These are phyloP conservation scores for Flaveria ramosissima DNA, from an alignment of 129 eudicot genomes.

Conservation along the genomic window DNA sequence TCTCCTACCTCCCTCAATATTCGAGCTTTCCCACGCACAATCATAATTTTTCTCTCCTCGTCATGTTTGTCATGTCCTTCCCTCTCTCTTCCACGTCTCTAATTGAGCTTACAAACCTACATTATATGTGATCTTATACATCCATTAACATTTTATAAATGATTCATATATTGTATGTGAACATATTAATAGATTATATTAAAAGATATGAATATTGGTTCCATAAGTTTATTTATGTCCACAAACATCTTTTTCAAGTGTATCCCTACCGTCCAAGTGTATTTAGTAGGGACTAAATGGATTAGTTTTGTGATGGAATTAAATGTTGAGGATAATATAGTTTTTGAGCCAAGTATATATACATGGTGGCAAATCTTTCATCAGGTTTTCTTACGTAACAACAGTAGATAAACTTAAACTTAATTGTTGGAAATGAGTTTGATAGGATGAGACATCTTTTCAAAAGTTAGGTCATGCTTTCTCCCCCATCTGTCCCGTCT, in stretches of 20 bases:
- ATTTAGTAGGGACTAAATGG: slow-evolving; percentile 16
- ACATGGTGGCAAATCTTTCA: slow-evolving; percentile 41
- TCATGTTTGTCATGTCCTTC: too few species aligned
- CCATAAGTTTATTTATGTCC: slow-evolving; percentile 23
- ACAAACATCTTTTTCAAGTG: slow-evolving; percentile 33
- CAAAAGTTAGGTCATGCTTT: slow-evolving; percentile 33
- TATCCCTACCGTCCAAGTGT: slow-evolving; percentile 27
- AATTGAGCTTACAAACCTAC: too few species aligned
- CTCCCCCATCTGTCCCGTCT: slow-evolving; percentile 31
- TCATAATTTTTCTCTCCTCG: too few species aligned
- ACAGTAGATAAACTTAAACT: slow-evolving; percentile 14
- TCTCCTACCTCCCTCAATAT: too few species aligned
- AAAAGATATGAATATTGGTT: neutral
- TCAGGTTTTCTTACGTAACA: slow-evolving; percentile 38
- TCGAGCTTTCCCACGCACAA: too few species aligned
- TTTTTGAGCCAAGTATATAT: slow-evolving; percentile 34
- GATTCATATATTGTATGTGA: neutral
- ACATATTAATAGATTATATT: neutral
- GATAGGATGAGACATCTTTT: slow-evolving; percentile 33
- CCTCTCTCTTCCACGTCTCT: too few species aligned
- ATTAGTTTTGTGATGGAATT: slow-evolving; percentile 24
- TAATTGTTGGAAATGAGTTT: slow-evolving; percentile 11
- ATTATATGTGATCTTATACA: too few species aligned
- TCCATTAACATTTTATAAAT: too few species aligned
- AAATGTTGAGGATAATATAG: slow-evolving; percentile 32